Evolutionary conservation across 805 yeast genomes (phyloP), one percentile per base, ranked within the genome.

Genomic region (Kazachstania psychrophila): DNA sequence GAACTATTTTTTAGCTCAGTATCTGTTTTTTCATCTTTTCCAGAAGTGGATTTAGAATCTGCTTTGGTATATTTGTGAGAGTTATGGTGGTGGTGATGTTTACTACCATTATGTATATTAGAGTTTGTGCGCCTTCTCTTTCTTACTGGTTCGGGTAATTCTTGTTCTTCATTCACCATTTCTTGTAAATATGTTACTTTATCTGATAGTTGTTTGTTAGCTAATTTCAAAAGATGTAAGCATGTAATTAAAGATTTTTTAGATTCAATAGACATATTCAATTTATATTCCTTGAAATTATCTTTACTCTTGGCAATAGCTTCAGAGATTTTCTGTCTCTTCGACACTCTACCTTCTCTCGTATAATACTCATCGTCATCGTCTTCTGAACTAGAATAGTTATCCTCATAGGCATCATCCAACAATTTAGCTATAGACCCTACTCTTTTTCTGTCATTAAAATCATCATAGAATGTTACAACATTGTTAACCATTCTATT

Each of bases 201-300:
- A 33, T 72, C 65, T 32, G 79, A 77, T 23, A 87, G 67, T 48
- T 80, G 85, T 39, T 74, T 75, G 51, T 85, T 87, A 3, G 96
- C 96, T 34, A 85, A 65, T 51, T 80, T 79, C 38, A 87, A 64
- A 36, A 88, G 67, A 47, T 86, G 88, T 32, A 88, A 67, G 49
- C 94, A 76, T 51, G 89, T 81, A 25, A 82, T 77, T 32, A 87
- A 54, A 45, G 88, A 70, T 45, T 79, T 78, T 41, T 84, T 73
- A 18, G 88, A 79, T 50, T 85, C 95, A 38, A 75, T 69, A 0
- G 81, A 70, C 54, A 76, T 62, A 28, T 54, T 62, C 13, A 61
- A 39, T 34, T 55, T 49, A 20, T 51, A 47, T 19, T 62, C 68
- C 38, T 59, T 61, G 23, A 62, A 46, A 40, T 61, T 61, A 24